Conservation (phyloP, 2,329 filamentous ascomycete genomes). For the Diplodia mutila region DNA sequence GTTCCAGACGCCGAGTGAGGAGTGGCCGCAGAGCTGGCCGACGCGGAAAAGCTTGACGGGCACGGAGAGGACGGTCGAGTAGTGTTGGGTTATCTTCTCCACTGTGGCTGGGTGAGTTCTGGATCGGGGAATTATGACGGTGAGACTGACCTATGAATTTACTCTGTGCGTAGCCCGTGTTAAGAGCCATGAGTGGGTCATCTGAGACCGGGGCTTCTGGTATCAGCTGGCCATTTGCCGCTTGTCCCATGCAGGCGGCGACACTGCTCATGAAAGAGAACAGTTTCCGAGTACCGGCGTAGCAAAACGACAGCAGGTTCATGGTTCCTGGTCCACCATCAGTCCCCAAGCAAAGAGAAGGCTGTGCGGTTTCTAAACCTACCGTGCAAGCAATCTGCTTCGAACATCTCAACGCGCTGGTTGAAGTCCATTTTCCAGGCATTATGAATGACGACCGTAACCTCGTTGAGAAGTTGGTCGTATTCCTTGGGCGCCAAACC, state of each 20-base stretch:
- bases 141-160: slow-evolving; percentile 26
- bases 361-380: not conserved
- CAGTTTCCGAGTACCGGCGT: slow-evolving; percentile 31
- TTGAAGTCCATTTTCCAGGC: slow-evolving; percentile 42
- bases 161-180: slow-evolving; percentile 28
- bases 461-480: slow-evolving; percentile 30
- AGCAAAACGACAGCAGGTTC: slow-evolving; percentile 35
- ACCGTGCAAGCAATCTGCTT: slow-evolving; percentile 35
- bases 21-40: slow-evolving; percentile 28
- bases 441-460: slow-evolving; percentile 36
- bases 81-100: slow-evolving; percentile 25
- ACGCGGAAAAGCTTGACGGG: slow-evolving; percentile 26
- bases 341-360: not conserved
- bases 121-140: not conserved
- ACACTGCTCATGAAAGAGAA: slow-evolving; percentile 28
- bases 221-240: not conserved
- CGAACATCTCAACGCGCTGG: slow-evolving; percentile 35
- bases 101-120: not conserved
- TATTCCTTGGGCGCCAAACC: not conserved
- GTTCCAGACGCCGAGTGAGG: slow-evolving; percentile 24
- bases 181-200: slow-evolving; percentile 23
- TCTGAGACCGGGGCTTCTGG: slow-evolving; percentile 18
- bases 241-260: slow-evolving; percentile 25
- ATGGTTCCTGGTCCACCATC: slow-evolving; percentile 31
- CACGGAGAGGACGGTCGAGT: not conserved